These are phyloP conservation scores for Marchantia paleacea DNA, from an alignment of 225 moss, liverwort and hornwort species.

Conservation along the genomic window DNA sequence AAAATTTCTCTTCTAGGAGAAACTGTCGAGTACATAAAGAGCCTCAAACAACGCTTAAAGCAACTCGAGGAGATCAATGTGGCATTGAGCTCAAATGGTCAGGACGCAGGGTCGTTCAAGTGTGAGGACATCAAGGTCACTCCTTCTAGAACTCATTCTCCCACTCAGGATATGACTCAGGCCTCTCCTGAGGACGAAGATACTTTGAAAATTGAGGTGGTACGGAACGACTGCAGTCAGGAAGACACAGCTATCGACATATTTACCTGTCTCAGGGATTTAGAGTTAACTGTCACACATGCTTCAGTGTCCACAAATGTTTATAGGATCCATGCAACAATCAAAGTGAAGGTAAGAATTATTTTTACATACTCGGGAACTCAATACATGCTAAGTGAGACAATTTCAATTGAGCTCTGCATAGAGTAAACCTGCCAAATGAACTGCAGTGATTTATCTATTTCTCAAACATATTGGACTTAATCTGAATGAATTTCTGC, in stretches of 20 bases:
- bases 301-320: slow-evolving; percentile 22
- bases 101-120: background rate
- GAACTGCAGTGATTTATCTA: background rate
- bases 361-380: background rate
- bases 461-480: background rate
- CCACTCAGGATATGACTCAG: slow-evolving; percentile 6
- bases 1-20: slow-evolving; percentile 9
- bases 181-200: slow-evolving; percentile 12
- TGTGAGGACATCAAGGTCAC: slow-evolving; percentile 8
- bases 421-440: background rate
- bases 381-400: background rate
- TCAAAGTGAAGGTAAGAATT: slow-evolving; percentile 9
- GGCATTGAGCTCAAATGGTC: background rate
- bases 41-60: slow-evolving; percentile 16
- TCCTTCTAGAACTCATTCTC: slow-evolving; percentile 6
- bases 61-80: slow-evolving; percentile 16
- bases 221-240: slow-evolving; percentile 24
- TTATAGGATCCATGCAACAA: slow-evolving; percentile 14
- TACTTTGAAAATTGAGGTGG: slow-evolving; percentile 20
- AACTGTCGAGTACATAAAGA: slow-evolving; percentile 21
- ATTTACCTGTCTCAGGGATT: slow-evolving; percentile 15
- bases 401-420: background rate
- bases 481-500: background rate
- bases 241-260: slow-evolving; percentile 18
- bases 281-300: slow-evolving; percentile 12